These are phyloP conservation scores for Phytophthora macrochlamydospora DNA, from an alignment of 352 stramenopile genomes.

Conservation along the genomic window DNA sequence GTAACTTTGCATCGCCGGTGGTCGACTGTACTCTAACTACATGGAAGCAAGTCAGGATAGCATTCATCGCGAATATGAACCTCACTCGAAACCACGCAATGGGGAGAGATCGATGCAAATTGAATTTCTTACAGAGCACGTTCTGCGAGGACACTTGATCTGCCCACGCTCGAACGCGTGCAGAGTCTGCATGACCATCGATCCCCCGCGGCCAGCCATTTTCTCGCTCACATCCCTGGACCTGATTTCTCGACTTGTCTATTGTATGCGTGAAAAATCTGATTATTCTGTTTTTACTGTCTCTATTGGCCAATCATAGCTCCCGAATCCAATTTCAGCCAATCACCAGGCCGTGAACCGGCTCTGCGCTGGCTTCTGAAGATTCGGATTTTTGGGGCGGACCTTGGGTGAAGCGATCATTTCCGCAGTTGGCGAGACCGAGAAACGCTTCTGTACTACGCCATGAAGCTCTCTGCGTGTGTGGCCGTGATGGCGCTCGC, in stretches of 20 bases:
- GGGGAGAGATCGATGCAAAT: too few species aligned
- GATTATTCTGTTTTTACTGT: too few species aligned
- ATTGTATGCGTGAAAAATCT: too few species aligned
- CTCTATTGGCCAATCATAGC: neutral
- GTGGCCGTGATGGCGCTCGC: conserved; percentile 26
- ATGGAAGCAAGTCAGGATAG: too few species aligned
- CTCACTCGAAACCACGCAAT: too few species aligned
- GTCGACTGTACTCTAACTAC: too few species aligned
- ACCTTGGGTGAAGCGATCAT: conserved; percentile 1
- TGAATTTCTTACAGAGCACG: too few species aligned
- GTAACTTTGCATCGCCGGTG: too few species aligned
- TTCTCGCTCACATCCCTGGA: neutral
- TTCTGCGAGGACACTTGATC: too few species aligned
- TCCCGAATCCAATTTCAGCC: neutral
- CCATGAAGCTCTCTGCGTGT: conserved; percentile 35
- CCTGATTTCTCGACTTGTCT: too few species aligned
- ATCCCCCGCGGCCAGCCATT: neutral
- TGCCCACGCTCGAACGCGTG: too few species aligned
- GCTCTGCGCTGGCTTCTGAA: conserved; percentile 11
- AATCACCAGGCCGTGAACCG: neutral
- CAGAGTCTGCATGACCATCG: neutral
- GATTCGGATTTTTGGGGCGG: conserved; percentile 15
- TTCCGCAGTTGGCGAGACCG: conserved; percentile 2
- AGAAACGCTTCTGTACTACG: neutral
- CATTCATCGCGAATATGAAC: too few species aligned